phyloP scores from a whole-genome alignment of 306 rosid genomes.

The Glycine latifolia region DNA sequence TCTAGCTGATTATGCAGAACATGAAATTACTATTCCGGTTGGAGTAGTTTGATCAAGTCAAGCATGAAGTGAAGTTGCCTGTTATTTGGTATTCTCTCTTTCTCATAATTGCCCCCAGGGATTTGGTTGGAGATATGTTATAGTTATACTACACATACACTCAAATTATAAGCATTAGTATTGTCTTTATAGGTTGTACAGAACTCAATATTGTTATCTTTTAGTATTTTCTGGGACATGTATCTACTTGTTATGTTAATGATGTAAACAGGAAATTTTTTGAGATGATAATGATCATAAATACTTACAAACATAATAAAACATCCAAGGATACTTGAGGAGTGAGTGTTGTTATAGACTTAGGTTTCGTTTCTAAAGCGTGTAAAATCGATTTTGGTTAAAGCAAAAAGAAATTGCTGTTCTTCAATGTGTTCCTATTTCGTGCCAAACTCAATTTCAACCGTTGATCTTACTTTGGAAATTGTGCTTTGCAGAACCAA shows the following conservation, averaged over 20 bases:
- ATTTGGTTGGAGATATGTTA: constrained; percentile 36
- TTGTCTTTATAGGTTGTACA: constrained; percentile 50
- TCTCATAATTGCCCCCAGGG: constrained; percentile 12
- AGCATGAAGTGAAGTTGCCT: constrained; percentile 39
- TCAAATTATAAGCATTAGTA: constrained; percentile 27
- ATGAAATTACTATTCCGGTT: constrained; percentile 1
- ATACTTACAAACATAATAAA: neutral
- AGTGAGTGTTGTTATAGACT: neutral
- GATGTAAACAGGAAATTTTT: constrained; percentile 35
- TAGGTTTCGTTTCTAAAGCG: neutral
- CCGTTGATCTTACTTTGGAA: neutral
- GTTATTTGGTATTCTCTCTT: constrained; percentile 43
- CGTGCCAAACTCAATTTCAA: neutral
- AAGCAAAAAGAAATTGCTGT: neutral
- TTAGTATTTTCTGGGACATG: constrained; percentile 33
- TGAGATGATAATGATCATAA: constrained; percentile 9
- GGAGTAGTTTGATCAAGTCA: constrained; percentile 25
- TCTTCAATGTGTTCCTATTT: neutral
- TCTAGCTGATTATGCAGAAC: constrained; percentile 44
- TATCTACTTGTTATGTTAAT: constrained; percentile 38
- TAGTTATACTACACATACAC: constrained; percentile 1
- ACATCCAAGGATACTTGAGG: neutral
- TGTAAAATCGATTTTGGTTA: neutral
- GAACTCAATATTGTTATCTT: constrained; percentile 37
- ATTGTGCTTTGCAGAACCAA: neutral